These are phyloP conservation scores for Ceratocystis colombiana DNA, from an alignment of 2,329 filamentous ascomycete species.

Conservation along the genomic window DNA sequence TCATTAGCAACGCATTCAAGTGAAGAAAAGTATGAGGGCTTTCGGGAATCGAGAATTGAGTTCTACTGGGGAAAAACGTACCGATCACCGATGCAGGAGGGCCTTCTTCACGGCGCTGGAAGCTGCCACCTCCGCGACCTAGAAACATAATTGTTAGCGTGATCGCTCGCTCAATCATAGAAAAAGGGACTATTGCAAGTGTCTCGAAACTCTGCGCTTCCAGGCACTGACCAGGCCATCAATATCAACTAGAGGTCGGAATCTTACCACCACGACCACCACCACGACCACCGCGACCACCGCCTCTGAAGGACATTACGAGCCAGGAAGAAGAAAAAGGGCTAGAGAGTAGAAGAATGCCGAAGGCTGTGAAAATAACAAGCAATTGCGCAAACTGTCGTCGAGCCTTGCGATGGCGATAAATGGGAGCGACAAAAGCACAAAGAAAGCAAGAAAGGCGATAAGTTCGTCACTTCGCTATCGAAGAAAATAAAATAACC, in stretches of 20 bases:
- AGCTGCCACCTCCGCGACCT: constrained; percentile 35
- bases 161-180: not conserved
- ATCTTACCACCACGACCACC: constrained; percentile 34
- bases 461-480: constrained; percentile 15
- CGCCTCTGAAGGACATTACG: constrained; percentile 36
- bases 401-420: constrained; percentile 8
- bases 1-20: constrained; percentile 12
- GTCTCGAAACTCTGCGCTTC: too few relatives aligned
- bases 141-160: constrained; percentile 17
- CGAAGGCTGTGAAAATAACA: not conserved
- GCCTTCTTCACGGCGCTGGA: constrained; percentile 36
- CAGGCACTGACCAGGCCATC: too few relatives aligned
- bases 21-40: not conserved
- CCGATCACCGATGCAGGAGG: constrained; percentile 35
- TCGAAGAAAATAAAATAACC: not conserved
- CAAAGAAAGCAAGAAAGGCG: constrained; percentile 15
- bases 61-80: constrained; percentile 27
- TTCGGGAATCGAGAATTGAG: not conserved
- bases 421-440: not conserved
- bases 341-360: constrained; percentile 2
- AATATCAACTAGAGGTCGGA: constrained; percentile 26
- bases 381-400: constrained; percentile 5
- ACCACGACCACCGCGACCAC: constrained; percentile 32
- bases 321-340: constrained; percentile 6
- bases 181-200: too few relatives aligned